Percentiles rank a stretch among this genome's conserved stretches.
These are phyloP conservation scores for Sclerospora graminicola DNA, from an alignment of 352 stramenopile species.

Conservation along the genomic window DNA sequence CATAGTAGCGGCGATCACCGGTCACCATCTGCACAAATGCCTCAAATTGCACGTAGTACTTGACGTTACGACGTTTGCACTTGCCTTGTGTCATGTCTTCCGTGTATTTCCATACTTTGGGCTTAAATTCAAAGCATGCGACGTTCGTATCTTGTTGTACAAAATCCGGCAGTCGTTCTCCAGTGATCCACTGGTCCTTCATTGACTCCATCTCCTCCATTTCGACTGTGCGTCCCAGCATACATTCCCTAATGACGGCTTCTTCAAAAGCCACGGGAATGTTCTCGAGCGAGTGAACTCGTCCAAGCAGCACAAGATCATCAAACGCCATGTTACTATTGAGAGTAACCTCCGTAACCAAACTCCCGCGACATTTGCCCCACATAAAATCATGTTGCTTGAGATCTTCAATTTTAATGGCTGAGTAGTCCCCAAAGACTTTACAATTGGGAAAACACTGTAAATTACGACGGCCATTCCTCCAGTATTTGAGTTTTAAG, in stretches of 20 bases:
- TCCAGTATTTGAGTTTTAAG: constrained; percentile 85
- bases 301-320: constrained; percentile 67
- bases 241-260: constrained; percentile 74
- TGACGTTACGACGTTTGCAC: constrained; percentile 82
- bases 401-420: constrained; percentile 82
- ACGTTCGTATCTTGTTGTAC: constrained; percentile 63
- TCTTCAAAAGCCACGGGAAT: constrained; percentile 79
- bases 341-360: constrained; percentile 75
- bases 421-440: constrained; percentile 86
- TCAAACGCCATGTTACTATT: constrained; percentile 77
- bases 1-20: constrained; percentile 70
- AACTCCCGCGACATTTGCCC: constrained; percentile 78
- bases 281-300: constrained; percentile 79
- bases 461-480: constrained; percentile 83
- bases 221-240: constrained; percentile 69
- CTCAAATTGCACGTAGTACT: constrained; percentile 86
- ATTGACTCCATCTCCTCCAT: constrained; percentile 70
- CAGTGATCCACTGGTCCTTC: constrained; percentile 82
- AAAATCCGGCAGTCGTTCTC: constrained; percentile 76
- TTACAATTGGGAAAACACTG: constrained; percentile 86
- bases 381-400: constrained; percentile 88
- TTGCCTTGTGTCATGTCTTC: constrained; percentile 85
- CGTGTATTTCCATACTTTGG: constrained; percentile 85
- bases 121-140: constrained; percentile 82
- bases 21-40: constrained; percentile 69